phyloP scores from a whole-genome alignment of 2,329 filamentous ascomycete genomes.

The Epicoccum nigrum region DNA sequence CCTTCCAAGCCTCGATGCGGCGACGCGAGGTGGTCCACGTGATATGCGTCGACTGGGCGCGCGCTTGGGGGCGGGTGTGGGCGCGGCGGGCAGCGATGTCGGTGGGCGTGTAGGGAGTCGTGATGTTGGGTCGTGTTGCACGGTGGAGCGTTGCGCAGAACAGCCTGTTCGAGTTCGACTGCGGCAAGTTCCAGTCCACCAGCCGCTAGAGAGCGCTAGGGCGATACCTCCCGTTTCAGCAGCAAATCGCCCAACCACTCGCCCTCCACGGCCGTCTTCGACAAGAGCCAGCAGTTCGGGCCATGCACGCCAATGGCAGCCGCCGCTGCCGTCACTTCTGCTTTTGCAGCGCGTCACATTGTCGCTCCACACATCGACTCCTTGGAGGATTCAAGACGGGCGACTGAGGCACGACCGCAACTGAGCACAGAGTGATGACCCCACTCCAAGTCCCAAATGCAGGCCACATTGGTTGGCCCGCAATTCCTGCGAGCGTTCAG shows the following conservation, averaged over 20 bases:
- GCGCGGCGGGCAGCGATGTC: conserved; percentile 26
- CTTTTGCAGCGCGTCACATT: not conserved
- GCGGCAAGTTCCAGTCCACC: conserved; percentile 33
- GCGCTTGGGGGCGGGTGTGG: conserved; percentile 23
- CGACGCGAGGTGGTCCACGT: conserved; percentile 21
- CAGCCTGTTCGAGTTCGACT: conserved; percentile 16
- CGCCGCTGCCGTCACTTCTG: not conserved
- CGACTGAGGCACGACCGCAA: not conserved
- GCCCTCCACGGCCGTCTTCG: conserved; percentile 3
- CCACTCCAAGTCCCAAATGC: not conserved
- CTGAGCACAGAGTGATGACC: conserved; percentile 9
- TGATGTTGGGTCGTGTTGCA: conserved; percentile 24
- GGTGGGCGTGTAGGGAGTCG: conserved; percentile 30
- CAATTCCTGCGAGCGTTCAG: too few species aligned
- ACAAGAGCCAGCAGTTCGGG: not conserved
- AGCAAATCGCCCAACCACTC: conserved; percentile 4
- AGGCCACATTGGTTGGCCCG: conserved; percentile 21
- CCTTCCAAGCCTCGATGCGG: conserved; percentile 29
- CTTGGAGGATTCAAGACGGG: not conserved
- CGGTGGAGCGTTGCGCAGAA: conserved; percentile 15
- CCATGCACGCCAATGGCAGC: not conserved
- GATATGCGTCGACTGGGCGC: conserved; percentile 15
- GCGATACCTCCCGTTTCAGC: conserved; percentile 35
- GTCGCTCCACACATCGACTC: not conserved
- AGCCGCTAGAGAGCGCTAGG: conserved; percentile 9